Evolutionary conservation across 73 alveolate species (phyloP).

Genomic region (Paramecium primaurelia): DNA sequence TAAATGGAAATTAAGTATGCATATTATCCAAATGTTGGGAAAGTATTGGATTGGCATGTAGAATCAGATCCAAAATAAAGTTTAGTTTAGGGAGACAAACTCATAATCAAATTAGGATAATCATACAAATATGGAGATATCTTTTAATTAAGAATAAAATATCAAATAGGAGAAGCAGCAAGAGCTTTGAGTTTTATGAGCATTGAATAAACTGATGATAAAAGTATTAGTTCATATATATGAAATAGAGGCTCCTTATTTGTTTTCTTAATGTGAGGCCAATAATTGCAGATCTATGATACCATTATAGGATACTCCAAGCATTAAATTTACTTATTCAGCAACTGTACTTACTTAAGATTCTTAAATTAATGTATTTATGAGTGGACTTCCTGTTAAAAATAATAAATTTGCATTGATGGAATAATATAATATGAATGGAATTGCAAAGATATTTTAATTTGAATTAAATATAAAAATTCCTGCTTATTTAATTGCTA

Average conservation of each 20-base stretch:
- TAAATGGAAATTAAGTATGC: constrained; percentile 2
- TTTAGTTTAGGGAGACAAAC: neutral
- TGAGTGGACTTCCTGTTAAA: constrained; percentile 55
- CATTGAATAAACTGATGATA: constrained; percentile 84
- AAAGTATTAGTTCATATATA: constrained; percentile 5
- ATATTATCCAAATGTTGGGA: neutral
- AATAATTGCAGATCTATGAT: constrained; percentile 88
- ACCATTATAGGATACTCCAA: constrained; percentile 98
- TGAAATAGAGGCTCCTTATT: constrained; percentile 69
- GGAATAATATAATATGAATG: neutral
- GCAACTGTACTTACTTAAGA: constrained; percentile 61
- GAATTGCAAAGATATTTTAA: constrained; percentile 55
- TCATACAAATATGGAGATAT: neutral
- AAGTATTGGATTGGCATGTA: neutral
- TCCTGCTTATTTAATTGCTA: constrained; percentile 88
- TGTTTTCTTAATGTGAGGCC: constrained; percentile 93
- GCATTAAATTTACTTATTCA: constrained; percentile 83
- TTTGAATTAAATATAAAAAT: constrained; percentile 84
- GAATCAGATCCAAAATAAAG: neutral
- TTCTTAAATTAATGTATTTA: constrained; percentile 64
- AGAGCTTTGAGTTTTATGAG: constrained; percentile 70
- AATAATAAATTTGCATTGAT: neutral
- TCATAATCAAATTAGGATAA: neutral
- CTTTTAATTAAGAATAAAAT: neutral
- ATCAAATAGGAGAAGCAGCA: constrained; percentile 49